These are phyloP conservation scores for Calonectria naviculata DNA, from an alignment of 2,329 filamentous ascomycete species.

Conservation along the genomic window DNA sequence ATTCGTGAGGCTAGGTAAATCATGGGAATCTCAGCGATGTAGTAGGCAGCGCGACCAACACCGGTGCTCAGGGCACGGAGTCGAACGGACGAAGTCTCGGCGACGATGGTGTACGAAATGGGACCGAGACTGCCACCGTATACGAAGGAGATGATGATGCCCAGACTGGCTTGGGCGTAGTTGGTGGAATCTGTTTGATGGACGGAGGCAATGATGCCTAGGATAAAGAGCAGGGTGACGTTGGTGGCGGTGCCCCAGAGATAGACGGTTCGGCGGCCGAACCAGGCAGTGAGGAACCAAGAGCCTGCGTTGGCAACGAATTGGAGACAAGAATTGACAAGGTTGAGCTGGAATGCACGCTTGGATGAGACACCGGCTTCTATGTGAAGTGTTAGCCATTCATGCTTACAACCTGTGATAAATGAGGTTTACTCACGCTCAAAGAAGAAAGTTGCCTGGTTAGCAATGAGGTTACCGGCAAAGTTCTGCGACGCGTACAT, in stretches of 20 bases:
- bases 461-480: constrained; percentile 69
- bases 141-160: constrained; percentile 72
- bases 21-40: constrained; percentile 72
- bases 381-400: constrained; percentile 40
- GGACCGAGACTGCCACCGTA: constrained; percentile 71
- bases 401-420: not conserved
- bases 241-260: constrained; percentile 68
- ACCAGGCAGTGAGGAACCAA: constrained; percentile 71
- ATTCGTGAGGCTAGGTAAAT: constrained; percentile 70
- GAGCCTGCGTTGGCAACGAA: constrained; percentile 71
- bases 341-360: constrained; percentile 67
- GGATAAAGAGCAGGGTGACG: constrained; percentile 61
- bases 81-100: constrained; percentile 72
- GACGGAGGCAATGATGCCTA: constrained; percentile 68
- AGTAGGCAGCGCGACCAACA: constrained; percentile 71
- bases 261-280: constrained; percentile 72
- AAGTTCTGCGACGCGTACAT: constrained; percentile 69
- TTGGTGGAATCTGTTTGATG: constrained; percentile 51
- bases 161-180: constrained; percentile 69
- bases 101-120: constrained; percentile 73
- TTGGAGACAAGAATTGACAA: constrained; percentile 73
- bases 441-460: constrained; percentile 70
- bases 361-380: constrained; percentile 67
- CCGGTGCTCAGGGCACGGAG: constrained; percentile 72
- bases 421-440: constrained; percentile 39